Percentiles rank a stretch among this genome's conserved stretches.
Conservation (phyloP, 164 flowering plant species). For the Platanus orientalis region DNA sequence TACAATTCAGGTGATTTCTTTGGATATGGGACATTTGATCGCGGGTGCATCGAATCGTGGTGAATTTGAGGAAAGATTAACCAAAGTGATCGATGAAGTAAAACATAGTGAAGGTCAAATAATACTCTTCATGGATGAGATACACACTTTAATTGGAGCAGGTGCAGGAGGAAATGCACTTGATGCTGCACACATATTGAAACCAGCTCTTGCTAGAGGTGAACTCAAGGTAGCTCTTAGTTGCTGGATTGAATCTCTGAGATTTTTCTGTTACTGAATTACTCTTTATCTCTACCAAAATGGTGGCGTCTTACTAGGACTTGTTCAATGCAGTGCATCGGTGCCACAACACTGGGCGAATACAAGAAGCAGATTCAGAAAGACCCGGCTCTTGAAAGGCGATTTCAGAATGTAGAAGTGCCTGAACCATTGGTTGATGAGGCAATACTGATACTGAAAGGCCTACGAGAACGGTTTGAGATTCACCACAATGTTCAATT, state of each 20-base stretch:
- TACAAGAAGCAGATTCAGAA: slow-evolving; percentile 15
- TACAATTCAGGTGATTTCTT: too few relatives aligned
- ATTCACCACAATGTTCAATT: slow-evolving; percentile 14
- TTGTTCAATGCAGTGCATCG: slow-evolving; percentile 19
- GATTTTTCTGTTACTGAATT: too few relatives aligned
- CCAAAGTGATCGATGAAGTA: too few relatives aligned
- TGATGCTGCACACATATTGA: slow-evolving; percentile 23
- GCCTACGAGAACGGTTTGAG: slow-evolving; percentile 11
- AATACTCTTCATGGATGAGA: slow-evolving; percentile 21
- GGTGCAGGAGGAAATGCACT: slow-evolving; percentile 9
- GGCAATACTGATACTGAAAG: slow-evolving; percentile 15
- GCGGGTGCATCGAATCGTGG: too few relatives aligned
- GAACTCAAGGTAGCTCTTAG: slow-evolving; percentile 9
- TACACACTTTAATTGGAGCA: slow-evolving; percentile 17
- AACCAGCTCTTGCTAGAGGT: slow-evolving; percentile 24
- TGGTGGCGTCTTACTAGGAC: too few relatives aligned
- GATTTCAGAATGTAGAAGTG: slow-evolving; percentile 16
- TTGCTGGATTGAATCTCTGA: too few relatives aligned
- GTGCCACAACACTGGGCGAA: slow-evolving; percentile 18
- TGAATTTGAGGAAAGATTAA: too few relatives aligned
- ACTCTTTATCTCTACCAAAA: too few relatives aligned
- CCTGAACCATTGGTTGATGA: slow-evolving; percentile 19
- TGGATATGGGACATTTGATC: too few relatives aligned
- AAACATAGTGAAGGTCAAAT: too few relatives aligned
- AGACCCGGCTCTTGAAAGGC: slow-evolving; percentile 22